Base-by-base conservation (phyloP, 176 grass and related monocot genomes). In the Carex kokanica region DNA sequence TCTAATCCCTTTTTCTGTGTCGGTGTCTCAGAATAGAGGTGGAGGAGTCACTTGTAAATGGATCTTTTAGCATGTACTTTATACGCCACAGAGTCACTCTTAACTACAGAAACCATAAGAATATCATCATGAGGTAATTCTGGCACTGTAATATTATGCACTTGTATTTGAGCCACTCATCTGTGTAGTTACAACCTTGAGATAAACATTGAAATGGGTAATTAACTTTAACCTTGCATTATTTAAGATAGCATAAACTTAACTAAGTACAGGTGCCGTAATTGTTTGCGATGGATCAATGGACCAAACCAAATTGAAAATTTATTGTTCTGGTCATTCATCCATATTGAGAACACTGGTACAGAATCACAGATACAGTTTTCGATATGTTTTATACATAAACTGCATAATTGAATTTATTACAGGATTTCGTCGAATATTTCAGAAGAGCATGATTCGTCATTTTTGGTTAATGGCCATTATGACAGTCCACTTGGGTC, bases 341-440 rank as follows among this genome's bases (percentile, higher is more conserved):
- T 64, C 20, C 51, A 84, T 88, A 56, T 89, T 67, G 60, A 23
- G 10, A 6, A 55, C 6, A 34, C 83, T 87, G 36, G 83, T 72
- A 80, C 81, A n/a, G n/a, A n/a, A n/a, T n/a, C n/a, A n/a, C n/a
- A 86, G 75, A 16, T 81, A 83, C n/a, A 52, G 45, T 15, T 75
- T 75, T 27, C 1, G 3, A 71, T 71, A 87, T 85, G 83, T 88
- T 80, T 93, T 90, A 90, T 73, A 73, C 36, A 94, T 72, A 84
- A 83, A 93, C 63, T 86, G 56, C 65, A 62, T 64, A 43, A 47
- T 45, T 74, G 6, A 83, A 85, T 88, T 93, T 86, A 90, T 90
- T 86, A 90, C 92, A 98, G 95, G 95, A 87, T 98, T 90, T 94
- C 95, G 71, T 93, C 95, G 89, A 98, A 98, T 88, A 87, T 91